Conservation (phyloP, 1,139 yeast species). For the Scheffersomyces illinoinensis region DNA sequence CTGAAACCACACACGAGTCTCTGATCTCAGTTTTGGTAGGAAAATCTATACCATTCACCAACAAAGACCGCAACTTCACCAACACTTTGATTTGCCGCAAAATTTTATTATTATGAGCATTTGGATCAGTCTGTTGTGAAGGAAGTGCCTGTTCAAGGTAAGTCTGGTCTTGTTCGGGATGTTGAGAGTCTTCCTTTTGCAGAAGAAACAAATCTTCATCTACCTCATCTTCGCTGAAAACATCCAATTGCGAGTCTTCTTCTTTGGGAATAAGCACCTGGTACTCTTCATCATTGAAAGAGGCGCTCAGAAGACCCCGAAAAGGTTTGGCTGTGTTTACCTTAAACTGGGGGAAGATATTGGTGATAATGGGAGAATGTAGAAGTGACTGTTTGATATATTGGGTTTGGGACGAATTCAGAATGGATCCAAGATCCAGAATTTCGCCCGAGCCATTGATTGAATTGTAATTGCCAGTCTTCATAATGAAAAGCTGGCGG, state of each 20-base stretch:
- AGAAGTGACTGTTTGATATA: constrained; percentile 35
- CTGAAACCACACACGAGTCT: constrained; percentile 35
- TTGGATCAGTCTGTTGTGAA: not conserved
- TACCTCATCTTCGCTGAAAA: constrained; percentile 38
- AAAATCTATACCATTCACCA: constrained; percentile 33
- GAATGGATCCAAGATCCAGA: not conserved
- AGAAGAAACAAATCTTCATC: constrained; percentile 15
- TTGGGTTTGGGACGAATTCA: not conserved
- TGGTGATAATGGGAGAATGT: constrained; percentile 37
- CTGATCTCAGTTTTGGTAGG: constrained; percentile 38
- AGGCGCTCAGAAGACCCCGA: constrained; percentile 31
- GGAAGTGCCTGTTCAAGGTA: not conserved
- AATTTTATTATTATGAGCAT: not conserved
- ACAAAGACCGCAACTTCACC: constrained; percentile 36
- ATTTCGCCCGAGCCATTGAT: not conserved
- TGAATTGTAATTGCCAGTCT: not conserved
- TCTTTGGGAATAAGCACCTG: constrained; percentile 37
- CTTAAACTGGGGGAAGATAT: constrained; percentile 33
- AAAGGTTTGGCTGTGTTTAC: constrained; percentile 36
- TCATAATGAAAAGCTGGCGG: not conserved
- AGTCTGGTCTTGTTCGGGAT: not conserved
- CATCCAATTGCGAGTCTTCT: constrained; percentile 43
- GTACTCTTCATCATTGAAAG: constrained; percentile 41
- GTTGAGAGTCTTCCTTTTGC: not conserved
- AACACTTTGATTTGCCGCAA: constrained; percentile 21